Evolutionary conservation across 352 stramenopile species (phyloP).

Genomic region (Plasmopara viticola): DNA sequence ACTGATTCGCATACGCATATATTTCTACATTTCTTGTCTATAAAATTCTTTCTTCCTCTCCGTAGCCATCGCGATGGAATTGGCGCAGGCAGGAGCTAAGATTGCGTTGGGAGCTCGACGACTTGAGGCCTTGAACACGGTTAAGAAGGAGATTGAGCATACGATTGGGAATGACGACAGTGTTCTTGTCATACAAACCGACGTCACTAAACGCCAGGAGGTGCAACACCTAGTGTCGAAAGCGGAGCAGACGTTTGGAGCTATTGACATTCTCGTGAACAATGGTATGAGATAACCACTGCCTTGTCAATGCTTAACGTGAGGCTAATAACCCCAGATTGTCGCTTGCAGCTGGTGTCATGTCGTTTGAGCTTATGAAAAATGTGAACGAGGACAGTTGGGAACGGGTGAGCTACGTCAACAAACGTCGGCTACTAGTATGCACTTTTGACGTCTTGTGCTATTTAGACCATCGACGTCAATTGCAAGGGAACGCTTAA

Average conservation of each 20-base stretch:
- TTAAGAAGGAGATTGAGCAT: slow-evolving; percentile 30
- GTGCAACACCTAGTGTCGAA: slow-evolving; percentile 53
- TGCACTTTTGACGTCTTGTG: slow-evolving; percentile 3
- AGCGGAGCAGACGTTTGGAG: slow-evolving; percentile 54
- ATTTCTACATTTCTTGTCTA: not conserved
- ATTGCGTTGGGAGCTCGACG: slow-evolving; percentile 80
- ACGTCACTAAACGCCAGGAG: slow-evolving; percentile 66
- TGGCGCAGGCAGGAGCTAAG: slow-evolving; percentile 68
- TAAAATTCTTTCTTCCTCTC: not conserved
- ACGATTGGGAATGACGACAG: slow-evolving; percentile 18
- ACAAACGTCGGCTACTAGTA: not conserved
- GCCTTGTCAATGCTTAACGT: not conserved
- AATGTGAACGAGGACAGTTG: slow-evolving; percentile 89
- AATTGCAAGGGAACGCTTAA: slow-evolving; percentile 92
- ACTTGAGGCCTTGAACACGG: slow-evolving; percentile 46
- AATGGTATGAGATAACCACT: slow-evolving; percentile 37
- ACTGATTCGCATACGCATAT: not conserved
- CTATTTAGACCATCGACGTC: slow-evolving; percentile 80
- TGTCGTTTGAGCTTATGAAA: slow-evolving; percentile 90
- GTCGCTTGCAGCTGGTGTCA: slow-evolving; percentile 67
- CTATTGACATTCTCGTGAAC: slow-evolving; percentile 88
- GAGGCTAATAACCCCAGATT: not conserved
- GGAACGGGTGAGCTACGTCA: slow-evolving; percentile 37
- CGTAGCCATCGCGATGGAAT: slow-evolving; percentile 55
- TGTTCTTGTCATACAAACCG: slow-evolving; percentile 43